phyloP scores from a whole-genome alignment of 2,329 filamentous ascomycete species.

The Ophiostoma ips region DNA sequence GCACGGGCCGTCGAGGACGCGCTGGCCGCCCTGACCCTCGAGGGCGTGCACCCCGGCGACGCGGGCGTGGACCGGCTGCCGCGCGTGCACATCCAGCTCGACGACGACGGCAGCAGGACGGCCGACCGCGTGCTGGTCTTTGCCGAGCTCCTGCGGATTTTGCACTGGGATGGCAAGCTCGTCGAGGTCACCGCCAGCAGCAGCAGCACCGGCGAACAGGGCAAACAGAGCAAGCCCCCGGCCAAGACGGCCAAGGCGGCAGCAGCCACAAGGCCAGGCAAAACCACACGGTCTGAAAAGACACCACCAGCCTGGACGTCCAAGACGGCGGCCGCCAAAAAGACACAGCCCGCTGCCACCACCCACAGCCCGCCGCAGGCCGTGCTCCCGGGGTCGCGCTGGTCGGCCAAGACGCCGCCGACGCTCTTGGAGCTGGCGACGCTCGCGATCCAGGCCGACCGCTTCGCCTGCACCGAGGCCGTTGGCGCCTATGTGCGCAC shows the following conservation, averaged over 20 bases:
- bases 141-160: slow-evolving; percentile 50
- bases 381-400: slow-evolving; percentile 2
- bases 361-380: background rate
- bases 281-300: background rate
- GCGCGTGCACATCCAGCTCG: slow-evolving; percentile 47
- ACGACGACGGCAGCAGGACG: slow-evolving; percentile 52
- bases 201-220: background rate
- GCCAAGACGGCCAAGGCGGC: too few relatives aligned
- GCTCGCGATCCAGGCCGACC: slow-evolving; percentile 56
- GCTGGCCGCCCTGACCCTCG: slow-evolving; percentile 34
- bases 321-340: background rate
- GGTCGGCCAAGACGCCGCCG: slow-evolving; percentile 25
- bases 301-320: background rate
- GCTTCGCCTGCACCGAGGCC: slow-evolving; percentile 49
- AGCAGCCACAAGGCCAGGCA: background rate
- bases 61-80: slow-evolving; percentile 41
- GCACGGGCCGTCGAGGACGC: slow-evolving; percentile 37
- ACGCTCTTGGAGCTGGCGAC: slow-evolving; percentile 51
- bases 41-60: slow-evolving; percentile 33
- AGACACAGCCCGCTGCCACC: background rate
- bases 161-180: slow-evolving; percentile 39
- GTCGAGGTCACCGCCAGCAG: background rate
- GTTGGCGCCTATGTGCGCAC: slow-evolving; percentile 40
- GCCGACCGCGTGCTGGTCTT: slow-evolving; percentile 48
- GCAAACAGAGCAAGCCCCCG: background rate